phyloP scores from a whole-genome alignment of 495 filamentous ascomycete genomes.

The Symbiotaphrina buchneri region DNA sequence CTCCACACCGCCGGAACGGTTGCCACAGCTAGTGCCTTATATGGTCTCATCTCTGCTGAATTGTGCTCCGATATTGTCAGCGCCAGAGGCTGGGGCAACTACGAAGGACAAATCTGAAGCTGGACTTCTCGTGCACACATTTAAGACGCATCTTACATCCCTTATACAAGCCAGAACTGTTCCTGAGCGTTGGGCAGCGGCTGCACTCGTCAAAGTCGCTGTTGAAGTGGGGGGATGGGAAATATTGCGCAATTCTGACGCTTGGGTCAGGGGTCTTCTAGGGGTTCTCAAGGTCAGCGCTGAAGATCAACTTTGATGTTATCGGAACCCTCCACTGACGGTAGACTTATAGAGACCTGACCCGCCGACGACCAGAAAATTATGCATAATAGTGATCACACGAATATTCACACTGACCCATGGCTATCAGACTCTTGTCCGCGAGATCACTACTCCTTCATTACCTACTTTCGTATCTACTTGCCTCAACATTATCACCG shows the following conservation, averaged over 20 bases:
- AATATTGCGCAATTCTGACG: slow-evolving; percentile 38
- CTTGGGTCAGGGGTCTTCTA: slow-evolving; percentile 54
- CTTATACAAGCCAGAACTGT: slow-evolving; percentile 47
- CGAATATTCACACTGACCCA: slow-evolving; percentile 67
- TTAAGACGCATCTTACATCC: slow-evolving; percentile 54
- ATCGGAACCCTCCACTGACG: neutral
- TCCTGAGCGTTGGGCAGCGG: slow-evolving; percentile 53
- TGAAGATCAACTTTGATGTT: neutral
- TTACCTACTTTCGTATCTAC: slow-evolving; percentile 49
- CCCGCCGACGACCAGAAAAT: slow-evolving; percentile 42
- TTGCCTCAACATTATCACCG: slow-evolving; percentile 43
- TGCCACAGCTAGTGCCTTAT: slow-evolving; percentile 36
- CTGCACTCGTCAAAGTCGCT: slow-evolving; percentile 55
- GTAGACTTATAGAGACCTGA: slow-evolving; percentile 37
- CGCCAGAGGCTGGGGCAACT: slow-evolving; percentile 18
- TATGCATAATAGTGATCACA: slow-evolving; percentile 51
- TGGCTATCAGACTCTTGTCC: slow-evolving; percentile 55
- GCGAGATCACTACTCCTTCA: slow-evolving; percentile 71
- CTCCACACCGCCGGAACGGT: slow-evolving; percentile 34
- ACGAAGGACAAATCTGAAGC: slow-evolving; percentile 34
- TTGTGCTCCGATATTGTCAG: slow-evolving; percentile 33
- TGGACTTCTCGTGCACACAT: slow-evolving; percentile 44
- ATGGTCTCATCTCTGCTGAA: slow-evolving; percentile 36
- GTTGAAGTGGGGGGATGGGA: slow-evolving; percentile 68
- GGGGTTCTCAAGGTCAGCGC: slow-evolving; percentile 40